phyloP scores from a whole-genome alignment of 768 basidiomycete species.

The Leccinum longicurvipes region DNA sequence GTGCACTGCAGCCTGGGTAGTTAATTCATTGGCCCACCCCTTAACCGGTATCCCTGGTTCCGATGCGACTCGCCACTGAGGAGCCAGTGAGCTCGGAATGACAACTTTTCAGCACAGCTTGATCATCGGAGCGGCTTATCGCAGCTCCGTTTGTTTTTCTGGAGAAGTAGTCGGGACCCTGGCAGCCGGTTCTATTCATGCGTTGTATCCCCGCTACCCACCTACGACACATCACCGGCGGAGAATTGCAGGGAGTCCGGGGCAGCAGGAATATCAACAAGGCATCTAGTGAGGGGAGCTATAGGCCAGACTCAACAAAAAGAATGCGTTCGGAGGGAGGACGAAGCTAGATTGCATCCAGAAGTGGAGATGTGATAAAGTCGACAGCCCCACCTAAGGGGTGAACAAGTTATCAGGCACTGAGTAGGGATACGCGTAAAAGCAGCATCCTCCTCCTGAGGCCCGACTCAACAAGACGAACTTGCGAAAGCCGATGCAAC shows the following conservation, averaged over 20 bases:
- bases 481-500: neutral
- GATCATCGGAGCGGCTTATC: neutral
- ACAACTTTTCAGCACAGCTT: slow-evolving; percentile 21
- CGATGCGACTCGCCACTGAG: slow-evolving; percentile 31
- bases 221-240: too few species aligned
- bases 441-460: neutral
- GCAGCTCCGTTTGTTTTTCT: neutral
- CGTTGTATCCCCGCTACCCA: slow-evolving; percentile 41
- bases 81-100: slow-evolving; percentile 33
- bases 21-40: slow-evolving; percentile 46
- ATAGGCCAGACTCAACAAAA: neutral
- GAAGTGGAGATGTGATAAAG: neutral
- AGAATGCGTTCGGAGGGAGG: neutral
- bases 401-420: neutral
- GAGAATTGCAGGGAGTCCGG: too few species aligned
- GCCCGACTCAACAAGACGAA: neutral
- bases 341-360: slow-evolving; percentile 18
- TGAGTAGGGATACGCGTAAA: neutral
- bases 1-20: too few species aligned
- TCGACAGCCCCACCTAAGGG: neutral
- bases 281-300: neutral
- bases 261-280: neutral
- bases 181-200: slow-evolving; percentile 9
- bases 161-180: too few species aligned
- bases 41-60: slow-evolving; percentile 37